phyloP scores from a whole-genome alignment of 2,329 filamentous ascomycete species.

The Periconia sp. region DNA sequence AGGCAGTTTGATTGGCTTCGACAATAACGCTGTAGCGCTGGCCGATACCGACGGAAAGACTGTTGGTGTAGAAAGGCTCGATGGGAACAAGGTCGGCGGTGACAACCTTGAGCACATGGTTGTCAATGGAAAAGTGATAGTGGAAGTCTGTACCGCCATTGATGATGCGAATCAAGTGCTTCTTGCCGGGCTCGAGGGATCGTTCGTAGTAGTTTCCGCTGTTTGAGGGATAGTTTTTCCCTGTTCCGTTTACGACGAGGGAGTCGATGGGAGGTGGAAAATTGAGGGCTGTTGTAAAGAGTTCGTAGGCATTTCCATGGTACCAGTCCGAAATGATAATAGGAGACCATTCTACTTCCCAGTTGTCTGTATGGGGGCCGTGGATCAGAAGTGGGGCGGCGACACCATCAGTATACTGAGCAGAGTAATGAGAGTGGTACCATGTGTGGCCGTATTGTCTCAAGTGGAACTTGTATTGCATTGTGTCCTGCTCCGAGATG shows the following conservation, averaged over 20 bases:
- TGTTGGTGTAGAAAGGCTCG: slow-evolving; percentile 37
- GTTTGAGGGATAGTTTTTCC: slow-evolving; percentile 8
- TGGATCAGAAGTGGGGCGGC: slow-evolving; percentile 31
- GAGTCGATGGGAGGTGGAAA: slow-evolving; percentile 9
- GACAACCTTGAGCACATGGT: slow-evolving; percentile 42
- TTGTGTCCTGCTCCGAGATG: slow-evolving; percentile 49
- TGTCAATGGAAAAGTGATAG: slow-evolving; percentile 40
- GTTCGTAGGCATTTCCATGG: slow-evolving; percentile 15
- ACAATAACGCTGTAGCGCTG: slow-evolving; percentile 50
- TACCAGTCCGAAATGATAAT: slow-evolving; percentile 24
- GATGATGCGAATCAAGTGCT: slow-evolving; percentile 22
- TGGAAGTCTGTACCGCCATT: slow-evolving; percentile 20
- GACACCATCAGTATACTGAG: slow-evolving; percentile 44
- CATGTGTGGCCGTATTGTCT: slow-evolving; percentile 28
- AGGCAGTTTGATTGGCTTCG: slow-evolving; percentile 38
- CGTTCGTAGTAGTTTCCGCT: slow-evolving; percentile 14
- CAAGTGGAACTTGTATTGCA: slow-evolving; percentile 20
- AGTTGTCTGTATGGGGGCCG: slow-evolving; percentile 17
- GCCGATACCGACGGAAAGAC: slow-evolving; percentile 42
- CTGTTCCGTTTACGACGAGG: slow-evolving; percentile 18
- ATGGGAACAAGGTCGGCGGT: slow-evolving; percentile 36
- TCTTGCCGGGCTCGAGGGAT: slow-evolving; percentile 31
- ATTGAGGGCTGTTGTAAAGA: slow-evolving; percentile 9
- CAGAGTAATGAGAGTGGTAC: slow-evolving; percentile 44
- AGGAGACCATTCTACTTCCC: slow-evolving; percentile 16